Conservation (phyloP, 176 grass and related monocot genomes). For the Eleusine coracana region DNA sequence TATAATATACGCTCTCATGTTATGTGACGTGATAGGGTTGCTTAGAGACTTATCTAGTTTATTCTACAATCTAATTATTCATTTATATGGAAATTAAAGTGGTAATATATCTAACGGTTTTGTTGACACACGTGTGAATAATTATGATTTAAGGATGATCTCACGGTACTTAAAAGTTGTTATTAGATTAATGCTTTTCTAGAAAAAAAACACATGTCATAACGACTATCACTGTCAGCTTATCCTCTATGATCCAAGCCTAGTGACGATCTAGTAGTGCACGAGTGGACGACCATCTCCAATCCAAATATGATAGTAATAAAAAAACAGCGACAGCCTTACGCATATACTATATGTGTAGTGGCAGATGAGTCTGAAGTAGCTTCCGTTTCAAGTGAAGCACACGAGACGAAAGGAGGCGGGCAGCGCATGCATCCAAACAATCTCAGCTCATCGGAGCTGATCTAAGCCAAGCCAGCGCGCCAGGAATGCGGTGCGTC, state of each 20-base stretch:
- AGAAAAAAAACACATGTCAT: not conserved
- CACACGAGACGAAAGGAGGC: not conserved
- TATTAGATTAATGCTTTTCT: not conserved
- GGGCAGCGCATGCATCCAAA: not conserved
- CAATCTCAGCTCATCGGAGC: not conserved
- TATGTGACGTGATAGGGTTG: too few species aligned
- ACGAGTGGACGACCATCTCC: not conserved
- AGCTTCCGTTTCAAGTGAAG: slow-evolving; percentile 45
- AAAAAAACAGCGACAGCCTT: too few species aligned
- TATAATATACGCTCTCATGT: too few species aligned
- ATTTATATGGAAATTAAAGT: too few species aligned
- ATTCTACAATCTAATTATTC: too few species aligned
- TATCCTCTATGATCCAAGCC: not conserved
- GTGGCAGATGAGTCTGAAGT: slow-evolving; percentile 27
- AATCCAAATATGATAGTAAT: not conserved
- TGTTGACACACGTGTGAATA: not conserved
- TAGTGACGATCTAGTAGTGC: not conserved
- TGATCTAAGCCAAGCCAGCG: not conserved
- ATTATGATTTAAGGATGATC: too few species aligned
- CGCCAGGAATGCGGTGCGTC: not conserved
- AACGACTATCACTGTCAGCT: not conserved
- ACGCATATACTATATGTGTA: not conserved
- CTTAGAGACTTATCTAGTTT: too few species aligned
- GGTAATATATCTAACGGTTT: too few species aligned
- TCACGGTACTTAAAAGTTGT: not conserved